phyloP scores from a whole-genome alignment of 176 grass and related monocot genomes.

The Oryza rufipogon region DNA sequence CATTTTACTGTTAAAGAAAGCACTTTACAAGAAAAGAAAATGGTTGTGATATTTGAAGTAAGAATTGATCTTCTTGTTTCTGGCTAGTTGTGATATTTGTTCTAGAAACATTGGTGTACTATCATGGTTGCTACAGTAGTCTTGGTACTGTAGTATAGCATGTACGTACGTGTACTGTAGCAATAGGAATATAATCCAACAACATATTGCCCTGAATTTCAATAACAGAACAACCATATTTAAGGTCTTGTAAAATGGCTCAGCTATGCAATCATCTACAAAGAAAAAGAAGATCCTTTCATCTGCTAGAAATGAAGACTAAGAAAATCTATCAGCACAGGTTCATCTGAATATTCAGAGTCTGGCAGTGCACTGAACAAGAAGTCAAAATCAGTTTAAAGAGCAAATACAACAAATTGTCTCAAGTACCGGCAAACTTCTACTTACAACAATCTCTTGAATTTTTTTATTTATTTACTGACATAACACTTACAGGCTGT shows the following conservation, averaged over 20 bases:
- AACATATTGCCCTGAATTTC: neutral
- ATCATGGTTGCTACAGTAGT: too few species aligned
- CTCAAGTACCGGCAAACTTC: conserved; percentile 1
- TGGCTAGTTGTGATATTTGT: neutral
- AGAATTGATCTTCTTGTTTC: neutral
- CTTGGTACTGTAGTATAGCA: too few species aligned
- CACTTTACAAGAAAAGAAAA: neutral
- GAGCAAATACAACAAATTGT: neutral
- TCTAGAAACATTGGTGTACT: too few species aligned
- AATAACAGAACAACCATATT: neutral
- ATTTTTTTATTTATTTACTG: conserved; percentile 31
- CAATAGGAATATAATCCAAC: neutral
- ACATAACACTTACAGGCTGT: neutral
- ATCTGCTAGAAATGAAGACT: neutral
- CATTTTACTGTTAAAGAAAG: neutral
- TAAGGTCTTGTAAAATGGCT: conserved; percentile 6
- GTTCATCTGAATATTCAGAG: neutral
- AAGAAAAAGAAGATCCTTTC: neutral
- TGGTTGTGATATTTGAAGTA: neutral
- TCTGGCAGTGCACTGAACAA: neutral
- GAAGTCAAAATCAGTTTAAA: neutral
- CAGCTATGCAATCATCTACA: neutral
- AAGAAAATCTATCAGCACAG: neutral
- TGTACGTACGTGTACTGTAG: too few species aligned
- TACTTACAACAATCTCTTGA: conserved; percentile 35